phyloP scores from a whole-genome alignment of 2,329 filamentous ascomycete species.

The Calonectria honghensis region DNA sequence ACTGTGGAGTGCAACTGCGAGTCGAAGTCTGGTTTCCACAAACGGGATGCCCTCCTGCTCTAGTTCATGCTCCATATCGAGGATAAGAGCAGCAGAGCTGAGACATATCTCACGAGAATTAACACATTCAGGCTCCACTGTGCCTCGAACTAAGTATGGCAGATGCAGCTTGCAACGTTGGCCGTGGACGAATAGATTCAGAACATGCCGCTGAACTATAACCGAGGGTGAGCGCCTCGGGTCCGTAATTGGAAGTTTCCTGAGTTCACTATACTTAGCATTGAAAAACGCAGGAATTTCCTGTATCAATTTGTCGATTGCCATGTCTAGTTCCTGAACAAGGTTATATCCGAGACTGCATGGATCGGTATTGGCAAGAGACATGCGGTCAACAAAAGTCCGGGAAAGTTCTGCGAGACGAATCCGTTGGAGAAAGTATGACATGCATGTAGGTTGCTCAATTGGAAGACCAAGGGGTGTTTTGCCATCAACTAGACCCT shows the following conservation, averaged over 20 bases:
- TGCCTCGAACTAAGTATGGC: slow-evolving; percentile 59
- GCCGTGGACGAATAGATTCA: slow-evolving; percentile 58
- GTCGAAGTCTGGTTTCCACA: slow-evolving; percentile 54
- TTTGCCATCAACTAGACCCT: slow-evolving; percentile 57
- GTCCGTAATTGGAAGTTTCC: slow-evolving; percentile 50
- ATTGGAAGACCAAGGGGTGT: slow-evolving; percentile 56
- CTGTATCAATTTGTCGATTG: slow-evolving; percentile 53
- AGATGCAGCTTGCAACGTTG: slow-evolving; percentile 61
- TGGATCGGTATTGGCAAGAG: slow-evolving; percentile 49
- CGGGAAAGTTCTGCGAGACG: slow-evolving; percentile 62
- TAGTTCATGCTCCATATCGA: slow-evolving; percentile 56
- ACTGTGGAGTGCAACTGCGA: slow-evolving; percentile 58
- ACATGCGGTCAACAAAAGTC: slow-evolving; percentile 58
- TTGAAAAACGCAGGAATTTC: slow-evolving; percentile 57
- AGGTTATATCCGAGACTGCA: slow-evolving; percentile 58
- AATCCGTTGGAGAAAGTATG: slow-evolving; percentile 62
- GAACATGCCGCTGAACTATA: slow-evolving; percentile 58
- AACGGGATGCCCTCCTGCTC: slow-evolving; percentile 54
- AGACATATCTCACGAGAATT: slow-evolving; percentile 59
- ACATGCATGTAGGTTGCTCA: slow-evolving; percentile 59
- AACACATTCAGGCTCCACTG: slow-evolving; percentile 58
- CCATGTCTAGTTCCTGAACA: slow-evolving; percentile 59
- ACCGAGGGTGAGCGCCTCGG: slow-evolving; percentile 50
- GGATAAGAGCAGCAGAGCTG: slow-evolving; percentile 57
- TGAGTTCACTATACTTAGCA: slow-evolving; percentile 45